A percentile compares a stretch with the other conserved stretches of the same genome.
phyloP scores from a whole-genome alignment of 345 rosid genomes.

The Physaria fendleri region DNA sequence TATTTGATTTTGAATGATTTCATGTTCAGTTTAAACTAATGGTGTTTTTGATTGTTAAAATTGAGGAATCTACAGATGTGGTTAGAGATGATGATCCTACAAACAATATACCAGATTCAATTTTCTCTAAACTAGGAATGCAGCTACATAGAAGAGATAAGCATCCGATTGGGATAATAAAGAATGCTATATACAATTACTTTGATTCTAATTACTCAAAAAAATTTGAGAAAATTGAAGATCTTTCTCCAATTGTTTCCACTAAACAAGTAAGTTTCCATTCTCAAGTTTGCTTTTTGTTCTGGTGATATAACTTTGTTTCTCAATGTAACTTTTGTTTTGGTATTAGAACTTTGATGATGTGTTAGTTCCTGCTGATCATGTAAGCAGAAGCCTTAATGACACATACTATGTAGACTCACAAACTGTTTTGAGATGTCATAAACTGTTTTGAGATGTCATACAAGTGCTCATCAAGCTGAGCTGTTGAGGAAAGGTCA shows the following conservation, averaged over 20 bases:
- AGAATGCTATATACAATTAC: conserved; percentile 76
- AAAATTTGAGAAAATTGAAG: conserved; percentile 73
- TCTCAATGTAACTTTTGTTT: background rate
- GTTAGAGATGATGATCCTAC: conserved; percentile 91
- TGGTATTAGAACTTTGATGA: conserved; percentile 84
- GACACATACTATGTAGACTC: conserved; percentile 89
- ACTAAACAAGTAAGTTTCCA: conserved; percentile 64
- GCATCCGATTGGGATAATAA: conserved; percentile 84
- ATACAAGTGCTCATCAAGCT: conserved; percentile 99
- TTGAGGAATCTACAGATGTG: conserved; percentile 51
- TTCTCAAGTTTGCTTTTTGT: background rate
- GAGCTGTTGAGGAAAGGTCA: conserved; percentile 79
- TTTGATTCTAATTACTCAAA: conserved; percentile 61
- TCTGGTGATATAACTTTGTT: background rate
- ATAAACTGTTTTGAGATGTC: too few relatives aligned
- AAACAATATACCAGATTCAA: conserved; percentile 86
- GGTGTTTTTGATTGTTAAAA: background rate
- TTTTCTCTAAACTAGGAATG: conserved; percentile 78
- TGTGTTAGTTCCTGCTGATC: conserved; percentile 95
- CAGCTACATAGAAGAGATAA: conserved; percentile 74
- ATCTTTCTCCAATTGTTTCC: conserved; percentile 81
- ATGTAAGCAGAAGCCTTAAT: conserved; percentile 88
- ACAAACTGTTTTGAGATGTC: conserved; percentile 85
- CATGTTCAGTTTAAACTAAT: background rate
- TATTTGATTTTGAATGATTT: background rate